A percentile compares a stretch with the other conserved stretches of the same genome.
phyloP scores from a whole-genome alignment of 495 filamentous ascomycete species.

The Aspergillus bertholletiae region DNA sequence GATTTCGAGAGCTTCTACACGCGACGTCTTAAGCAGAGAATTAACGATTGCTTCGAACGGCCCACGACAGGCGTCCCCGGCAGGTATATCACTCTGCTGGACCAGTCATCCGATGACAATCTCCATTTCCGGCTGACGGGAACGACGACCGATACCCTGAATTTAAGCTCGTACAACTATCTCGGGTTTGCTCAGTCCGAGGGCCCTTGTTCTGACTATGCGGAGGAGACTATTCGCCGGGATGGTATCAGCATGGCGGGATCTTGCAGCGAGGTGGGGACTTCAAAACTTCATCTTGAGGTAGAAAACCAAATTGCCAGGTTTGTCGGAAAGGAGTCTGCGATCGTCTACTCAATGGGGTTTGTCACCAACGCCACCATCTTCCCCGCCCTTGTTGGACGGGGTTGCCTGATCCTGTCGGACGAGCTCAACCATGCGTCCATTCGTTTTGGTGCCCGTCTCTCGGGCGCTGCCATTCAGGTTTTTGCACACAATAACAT shows the following conservation, averaged over 20 bases:
- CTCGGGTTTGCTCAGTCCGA: constrained; percentile 91
- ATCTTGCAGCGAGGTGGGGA: constrained; percentile 69
- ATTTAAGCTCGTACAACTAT: constrained; percentile 94
- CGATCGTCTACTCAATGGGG: constrained; percentile 92
- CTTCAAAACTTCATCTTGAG: constrained; percentile 70
- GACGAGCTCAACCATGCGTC: constrained; percentile 92
- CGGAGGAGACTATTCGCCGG: constrained; percentile 71
- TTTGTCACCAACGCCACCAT: constrained; percentile 82
- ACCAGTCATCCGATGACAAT: constrained; percentile 76
- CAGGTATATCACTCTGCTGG: constrained; percentile 76
- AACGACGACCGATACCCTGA: constrained; percentile 78
- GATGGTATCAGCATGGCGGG: constrained; percentile 71
- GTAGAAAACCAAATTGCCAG: constrained; percentile 78
- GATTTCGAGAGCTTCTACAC: constrained; percentile 95
- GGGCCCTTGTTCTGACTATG: constrained; percentile 82
- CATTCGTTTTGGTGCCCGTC: constrained; percentile 80
- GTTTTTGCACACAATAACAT: constrained; percentile 92
- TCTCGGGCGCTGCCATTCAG: constrained; percentile 80
- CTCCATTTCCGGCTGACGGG: constrained; percentile 71
- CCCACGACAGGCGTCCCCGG: constrained; percentile 86
- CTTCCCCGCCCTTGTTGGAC: constrained; percentile 78
- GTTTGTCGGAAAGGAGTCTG: constrained; percentile 80
- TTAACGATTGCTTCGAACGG: constrained; percentile 85
- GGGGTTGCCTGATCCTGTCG: constrained; percentile 80
- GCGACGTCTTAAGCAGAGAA: constrained; percentile 77